A percentile compares a stretch with the other conserved stretches of the same genome.
These are phyloP conservation scores for Leucaena leucocephala DNA, from an alignment of 306 rosid genomes.

Conservation along the genomic window DNA sequence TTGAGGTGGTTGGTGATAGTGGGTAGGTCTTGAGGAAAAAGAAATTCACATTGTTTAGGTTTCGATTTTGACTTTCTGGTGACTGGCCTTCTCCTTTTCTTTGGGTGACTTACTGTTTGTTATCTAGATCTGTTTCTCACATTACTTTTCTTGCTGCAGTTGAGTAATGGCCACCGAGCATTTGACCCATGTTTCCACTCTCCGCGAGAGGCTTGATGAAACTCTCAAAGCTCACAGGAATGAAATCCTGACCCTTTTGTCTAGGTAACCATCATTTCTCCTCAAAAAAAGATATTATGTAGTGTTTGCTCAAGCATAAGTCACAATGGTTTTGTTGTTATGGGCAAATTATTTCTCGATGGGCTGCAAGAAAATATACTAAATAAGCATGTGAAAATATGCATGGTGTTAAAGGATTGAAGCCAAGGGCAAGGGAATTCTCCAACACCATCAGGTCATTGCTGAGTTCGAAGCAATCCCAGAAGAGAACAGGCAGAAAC, in stretches of 20 bases:
- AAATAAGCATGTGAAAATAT: neutral
- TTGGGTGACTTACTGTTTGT: constrained; percentile 4
- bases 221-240: constrained; percentile 46
- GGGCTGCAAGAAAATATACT: neutral
- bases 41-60: neutral
- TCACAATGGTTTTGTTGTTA: neutral
- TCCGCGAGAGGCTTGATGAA: constrained; percentile 51
- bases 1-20: constrained; percentile 38
- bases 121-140: constrained; percentile 14
- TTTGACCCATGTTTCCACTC: constrained; percentile 43
- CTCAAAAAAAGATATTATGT: neutral
- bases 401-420: constrained; percentile 41
- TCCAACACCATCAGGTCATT: constrained; percentile 82
- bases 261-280: constrained; percentile 34
- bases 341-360: neutral
- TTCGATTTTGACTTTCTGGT: constrained; percentile 31
- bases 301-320: neutral
- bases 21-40: constrained; percentile 24
- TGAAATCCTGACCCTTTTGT: constrained; percentile 45
- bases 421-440: constrained; percentile 86
- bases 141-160: constrained; percentile 8
- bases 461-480: constrained; percentile 92
- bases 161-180: constrained; percentile 38
- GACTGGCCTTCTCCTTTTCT: constrained; percentile 30
- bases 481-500: constrained; percentile 62